Base-by-base conservation (phyloP, 305 asterid species). In the Fraxinus ornus region DNA sequence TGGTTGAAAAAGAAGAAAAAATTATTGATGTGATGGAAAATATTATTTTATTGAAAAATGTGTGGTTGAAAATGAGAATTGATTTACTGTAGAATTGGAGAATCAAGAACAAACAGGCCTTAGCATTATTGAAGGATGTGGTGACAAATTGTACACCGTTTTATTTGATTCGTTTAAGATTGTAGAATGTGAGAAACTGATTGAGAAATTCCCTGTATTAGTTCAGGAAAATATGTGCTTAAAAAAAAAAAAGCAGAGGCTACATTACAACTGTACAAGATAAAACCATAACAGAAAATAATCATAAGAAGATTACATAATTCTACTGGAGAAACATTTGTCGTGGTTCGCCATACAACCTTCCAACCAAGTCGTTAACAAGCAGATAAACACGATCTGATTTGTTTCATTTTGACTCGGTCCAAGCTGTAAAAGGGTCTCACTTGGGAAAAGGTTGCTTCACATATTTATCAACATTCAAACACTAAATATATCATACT, bases 401-500 rank as follows among this genome's bases (percentile, higher is more conserved):
- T 21, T 19, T 7, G 12, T 17, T 60, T 60, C 30, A 19, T 1
- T 17, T 21, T 19, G 30, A 60, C 13, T 60, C 30, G 13, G 26
- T 21, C 12, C 70, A 19, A 60, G 70, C 70, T 21, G 70, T 49
- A 15, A 77, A 49, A 73, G 68, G 57, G 24, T 7, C 7, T 26
- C 76, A 76, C 19, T 71, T 37, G 33, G 19, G 74, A 17, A 62
- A 49, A n/a, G 49, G 35, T 47, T 9, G 76, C 57, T 49, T 52
- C 10, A 39, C 30, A 78, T 57, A 28, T 71, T n/a, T 41, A 52
- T 60, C 52, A 68, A 39, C 24, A 36, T 49, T 77, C 47, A 55
- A 47, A 71, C 81, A 13, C 85, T 79, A 33, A 41, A 74, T 75
- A 64, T 36, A 30, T 19, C 71, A 68, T 76, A 80, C 79, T 28